phyloP scores from a whole-genome alignment of 1,284 basidiomycete genomes.

The Ceratobasidium sp. region DNA sequence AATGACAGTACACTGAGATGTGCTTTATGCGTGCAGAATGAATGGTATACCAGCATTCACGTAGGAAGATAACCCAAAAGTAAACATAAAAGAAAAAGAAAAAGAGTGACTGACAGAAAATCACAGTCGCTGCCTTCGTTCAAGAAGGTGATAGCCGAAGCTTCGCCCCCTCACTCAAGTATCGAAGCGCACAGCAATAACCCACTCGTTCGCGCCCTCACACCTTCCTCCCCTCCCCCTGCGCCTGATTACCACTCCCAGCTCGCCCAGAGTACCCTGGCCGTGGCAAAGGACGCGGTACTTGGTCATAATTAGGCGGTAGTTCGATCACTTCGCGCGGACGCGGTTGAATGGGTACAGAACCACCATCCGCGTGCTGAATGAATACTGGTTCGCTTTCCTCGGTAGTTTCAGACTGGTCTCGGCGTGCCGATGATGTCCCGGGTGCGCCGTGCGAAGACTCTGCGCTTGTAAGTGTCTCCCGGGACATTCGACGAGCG shows the following conservation, averaged over 20 bases:
- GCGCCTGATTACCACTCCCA: background rate
- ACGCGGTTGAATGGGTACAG: conserved; percentile 21
- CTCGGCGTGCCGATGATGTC: background rate
- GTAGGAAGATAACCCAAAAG: too few species aligned
- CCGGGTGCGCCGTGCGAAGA: conserved; percentile 1
- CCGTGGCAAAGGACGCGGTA: conserved; percentile 17
- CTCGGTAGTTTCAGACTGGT: background rate
- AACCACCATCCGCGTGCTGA: conserved; percentile 30
- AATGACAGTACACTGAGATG: too few species aligned
- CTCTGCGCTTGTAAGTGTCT: conserved; percentile 9
- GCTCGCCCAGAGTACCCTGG: too few species aligned
- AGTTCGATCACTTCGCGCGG: conserved; percentile 37
- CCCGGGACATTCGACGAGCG: background rate
- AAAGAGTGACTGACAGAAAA: too few species aligned
- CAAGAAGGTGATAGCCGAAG: too few species aligned
- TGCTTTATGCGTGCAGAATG: too few species aligned
- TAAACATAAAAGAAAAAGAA: too few species aligned
- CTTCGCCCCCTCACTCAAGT: too few species aligned
- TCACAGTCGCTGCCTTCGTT: too few species aligned
- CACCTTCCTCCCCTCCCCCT: conserved; percentile 1
- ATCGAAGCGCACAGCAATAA: background rate
- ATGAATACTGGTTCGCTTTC: conserved; percentile 28
- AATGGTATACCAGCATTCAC: too few species aligned
- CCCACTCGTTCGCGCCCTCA: background rate
- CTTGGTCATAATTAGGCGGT: conserved; percentile 32